Evolutionary conservation across 2,329 filamentous ascomycete species (phyloP).

Genomic region (Cercospora sp.): DNA sequence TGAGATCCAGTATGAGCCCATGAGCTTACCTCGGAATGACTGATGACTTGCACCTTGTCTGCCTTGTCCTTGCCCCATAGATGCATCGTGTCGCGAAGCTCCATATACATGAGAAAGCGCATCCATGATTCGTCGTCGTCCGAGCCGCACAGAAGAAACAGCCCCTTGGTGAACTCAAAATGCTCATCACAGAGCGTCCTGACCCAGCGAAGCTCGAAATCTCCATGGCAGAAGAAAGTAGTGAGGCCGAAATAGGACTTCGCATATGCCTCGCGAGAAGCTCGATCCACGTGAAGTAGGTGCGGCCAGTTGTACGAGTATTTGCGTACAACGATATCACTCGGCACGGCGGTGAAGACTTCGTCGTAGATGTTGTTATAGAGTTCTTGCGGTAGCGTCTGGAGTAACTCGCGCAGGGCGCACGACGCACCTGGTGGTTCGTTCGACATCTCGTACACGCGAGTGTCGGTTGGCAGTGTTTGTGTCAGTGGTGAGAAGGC

Average conservation of each 20-base stretch:
- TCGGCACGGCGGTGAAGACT: not conserved
- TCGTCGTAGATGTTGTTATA: conserved; percentile 10
- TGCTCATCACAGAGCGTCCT: not conserved
- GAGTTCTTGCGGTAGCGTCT: conserved; percentile 7
- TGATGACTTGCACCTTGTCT: not conserved
- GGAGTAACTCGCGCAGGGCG: not conserved
- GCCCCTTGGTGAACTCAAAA: not conserved
- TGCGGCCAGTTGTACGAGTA: not conserved
- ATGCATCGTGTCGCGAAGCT: too few relatives aligned
- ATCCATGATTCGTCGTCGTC: too few relatives aligned
- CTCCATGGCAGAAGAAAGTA: not conserved
- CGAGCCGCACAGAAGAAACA: not conserved
- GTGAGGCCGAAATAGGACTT: conserved; percentile 26
- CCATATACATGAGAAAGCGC: too few relatives aligned
- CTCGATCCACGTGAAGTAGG: conserved; percentile 8
- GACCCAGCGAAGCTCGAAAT: not conserved
- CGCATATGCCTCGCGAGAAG: conserved; percentile 2
- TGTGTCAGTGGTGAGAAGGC: not conserved
- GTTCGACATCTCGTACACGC: not conserved
- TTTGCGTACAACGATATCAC: not conserved
- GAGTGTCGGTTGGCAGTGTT: not conserved
- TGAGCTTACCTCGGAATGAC: not conserved
- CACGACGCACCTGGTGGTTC: not conserved
- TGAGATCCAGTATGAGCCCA: not conserved
- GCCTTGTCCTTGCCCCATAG: too few relatives aligned